These are phyloP conservation scores for Mucor irregularis DNA, from an alignment of 371 early-diverging fungal genomes.

Conservation along the genomic window DNA sequence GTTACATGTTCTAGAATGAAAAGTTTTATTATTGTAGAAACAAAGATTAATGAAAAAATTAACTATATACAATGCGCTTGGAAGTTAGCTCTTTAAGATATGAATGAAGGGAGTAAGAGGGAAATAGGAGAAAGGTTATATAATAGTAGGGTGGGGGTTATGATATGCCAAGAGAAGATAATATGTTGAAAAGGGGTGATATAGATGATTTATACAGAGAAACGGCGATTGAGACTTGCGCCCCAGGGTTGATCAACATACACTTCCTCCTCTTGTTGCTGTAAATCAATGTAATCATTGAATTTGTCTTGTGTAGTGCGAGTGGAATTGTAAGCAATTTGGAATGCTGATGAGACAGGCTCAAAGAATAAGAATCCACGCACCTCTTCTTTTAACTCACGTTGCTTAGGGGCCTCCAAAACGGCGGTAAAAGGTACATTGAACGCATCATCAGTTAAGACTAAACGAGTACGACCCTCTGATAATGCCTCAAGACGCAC, in stretches of 20 bases:
- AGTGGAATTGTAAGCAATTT: constrained; percentile 11
- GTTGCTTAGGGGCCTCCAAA: constrained; percentile 30
- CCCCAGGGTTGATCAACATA: constrained; percentile 12
- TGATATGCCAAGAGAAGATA: background rate
- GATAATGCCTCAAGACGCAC: constrained; percentile 45
- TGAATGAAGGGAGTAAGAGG: background rate
- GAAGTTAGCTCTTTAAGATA: too few species aligned
- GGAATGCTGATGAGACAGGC: constrained; percentile 21
- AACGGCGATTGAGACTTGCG: constrained; percentile 13
- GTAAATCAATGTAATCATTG: constrained; percentile 4
- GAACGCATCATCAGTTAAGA: constrained; percentile 35
- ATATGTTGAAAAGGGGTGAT: constrained; percentile 11
- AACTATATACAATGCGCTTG: too few species aligned
- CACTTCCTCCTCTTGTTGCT: background rate
- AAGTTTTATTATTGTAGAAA: too few species aligned
- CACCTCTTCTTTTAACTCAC: constrained; percentile 38
- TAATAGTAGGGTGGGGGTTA: background rate
- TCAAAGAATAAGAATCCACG: constrained; percentile 42
- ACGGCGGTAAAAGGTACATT: constrained; percentile 34
- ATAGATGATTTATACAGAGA: constrained; percentile 15
- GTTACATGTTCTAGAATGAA: too few species aligned
- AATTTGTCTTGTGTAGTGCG: constrained; percentile 3
- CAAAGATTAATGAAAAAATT: too few species aligned
- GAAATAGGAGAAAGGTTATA: background rate
- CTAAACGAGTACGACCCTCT: constrained; percentile 38